A percentile compares a stretch with the other conserved stretches of the same genome.
Evolutionary conservation across 345 rosid genomes (phyloP).

Genomic region (Eucalyptus polyanthemos): DNA sequence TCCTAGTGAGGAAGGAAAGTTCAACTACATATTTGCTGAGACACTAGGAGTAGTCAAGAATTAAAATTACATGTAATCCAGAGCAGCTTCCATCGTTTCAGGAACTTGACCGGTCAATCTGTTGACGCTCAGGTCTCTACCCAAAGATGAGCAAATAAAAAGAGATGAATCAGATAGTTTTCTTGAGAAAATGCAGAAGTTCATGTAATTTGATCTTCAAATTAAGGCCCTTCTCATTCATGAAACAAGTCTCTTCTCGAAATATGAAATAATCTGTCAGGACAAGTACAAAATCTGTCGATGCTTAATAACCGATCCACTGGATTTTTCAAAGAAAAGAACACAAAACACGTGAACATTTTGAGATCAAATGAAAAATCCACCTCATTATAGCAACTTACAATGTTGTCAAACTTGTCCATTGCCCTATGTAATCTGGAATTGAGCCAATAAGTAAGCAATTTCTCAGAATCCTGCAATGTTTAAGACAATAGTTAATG

Average conservation of each 20-base stretch:
- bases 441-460: constrained; percentile 42
- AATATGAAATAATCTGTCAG: background rate
- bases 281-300: background rate
- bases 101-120: constrained; percentile 50
- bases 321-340: background rate
- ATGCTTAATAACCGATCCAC: background rate
- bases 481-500: background rate
- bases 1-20: background rate
- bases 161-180: background rate
- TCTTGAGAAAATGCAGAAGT: background rate
- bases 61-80: constrained; percentile 32
- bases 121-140: constrained; percentile 84
- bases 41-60: background rate
- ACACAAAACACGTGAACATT: background rate
- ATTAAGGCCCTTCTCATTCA: background rate
- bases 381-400: constrained; percentile 17
- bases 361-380: background rate
- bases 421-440: constrained; percentile 26
- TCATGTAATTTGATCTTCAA: background rate
- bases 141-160: background rate
- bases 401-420: constrained; percentile 22
- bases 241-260: background rate
- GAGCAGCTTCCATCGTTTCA: background rate
- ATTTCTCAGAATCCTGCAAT: constrained; percentile 47
- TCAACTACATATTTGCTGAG: background rate